Percentiles rank a stretch among this genome's conserved stretches.
Conservation (phyloP, 2,329 filamentous ascomycete species). For the Aspergillus transmontanensis region DNA sequence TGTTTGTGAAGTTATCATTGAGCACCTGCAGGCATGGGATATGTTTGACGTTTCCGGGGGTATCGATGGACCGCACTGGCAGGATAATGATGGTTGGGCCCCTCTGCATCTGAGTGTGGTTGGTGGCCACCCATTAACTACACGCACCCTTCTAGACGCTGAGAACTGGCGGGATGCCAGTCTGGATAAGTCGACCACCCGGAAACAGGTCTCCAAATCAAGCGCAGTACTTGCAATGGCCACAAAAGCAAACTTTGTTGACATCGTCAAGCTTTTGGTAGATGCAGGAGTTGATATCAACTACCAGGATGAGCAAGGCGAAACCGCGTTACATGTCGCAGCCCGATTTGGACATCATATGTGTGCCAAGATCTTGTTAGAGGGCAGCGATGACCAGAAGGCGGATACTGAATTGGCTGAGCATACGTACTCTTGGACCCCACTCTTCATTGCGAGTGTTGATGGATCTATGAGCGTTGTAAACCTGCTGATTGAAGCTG, state of each 20-base stretch:
- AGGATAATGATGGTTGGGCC: constrained; percentile 87
- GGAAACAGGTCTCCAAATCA: constrained; percentile 75
- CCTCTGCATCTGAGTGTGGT: constrained; percentile 91
- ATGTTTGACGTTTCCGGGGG: constrained; percentile 82
- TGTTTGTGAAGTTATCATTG: constrained; percentile 85
- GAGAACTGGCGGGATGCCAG: constrained; percentile 73
- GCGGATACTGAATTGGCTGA: constrained; percentile 77
- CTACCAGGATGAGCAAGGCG: constrained; percentile 84
- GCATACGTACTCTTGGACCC: constrained; percentile 88
- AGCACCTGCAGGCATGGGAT: constrained; percentile 84
- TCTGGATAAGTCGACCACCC: constrained; percentile 63
- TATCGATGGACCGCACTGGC: constrained; percentile 86
- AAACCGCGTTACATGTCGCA: constrained; percentile 89
- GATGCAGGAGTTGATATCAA: constrained; percentile 91
- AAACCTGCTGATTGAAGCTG: constrained; percentile 74
- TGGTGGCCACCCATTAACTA: constrained; percentile 85
- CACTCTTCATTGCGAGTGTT: constrained; percentile 89
- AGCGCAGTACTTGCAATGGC: constrained; percentile 86
- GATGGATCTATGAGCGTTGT: constrained; percentile 79
- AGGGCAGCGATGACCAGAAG: constrained; percentile 70
- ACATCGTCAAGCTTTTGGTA: constrained; percentile 84
- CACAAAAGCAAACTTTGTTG: constrained; percentile 80
- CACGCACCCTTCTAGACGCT: constrained; percentile 74
- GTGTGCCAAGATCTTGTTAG: constrained; percentile 75
- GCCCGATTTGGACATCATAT: constrained; percentile 83